These are phyloP conservation scores for Lepiota venenata DNA, from an alignment of 768 basidiomycete genomes.

Conservation along the genomic window DNA sequence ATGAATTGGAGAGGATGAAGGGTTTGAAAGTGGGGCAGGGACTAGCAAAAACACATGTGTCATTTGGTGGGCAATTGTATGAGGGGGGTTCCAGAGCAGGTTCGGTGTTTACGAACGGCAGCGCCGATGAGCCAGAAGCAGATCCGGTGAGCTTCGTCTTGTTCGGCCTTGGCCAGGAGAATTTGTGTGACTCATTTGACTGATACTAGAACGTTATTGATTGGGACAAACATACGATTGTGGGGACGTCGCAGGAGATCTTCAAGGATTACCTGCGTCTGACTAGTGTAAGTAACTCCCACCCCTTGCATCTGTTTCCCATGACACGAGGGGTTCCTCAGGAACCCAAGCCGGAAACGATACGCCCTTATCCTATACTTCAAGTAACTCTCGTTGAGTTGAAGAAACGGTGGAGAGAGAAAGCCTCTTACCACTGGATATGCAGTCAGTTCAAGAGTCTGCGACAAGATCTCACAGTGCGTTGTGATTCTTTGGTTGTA, in stretches of 20 bases:
- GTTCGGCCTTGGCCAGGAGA: not conserved
- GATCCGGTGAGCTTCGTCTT: constrained; percentile 53
- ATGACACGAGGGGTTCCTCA: constrained; percentile 26
- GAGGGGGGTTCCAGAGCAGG: constrained; percentile 10
- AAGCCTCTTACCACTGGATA: constrained; percentile 79
- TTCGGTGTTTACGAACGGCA: constrained; percentile 10
- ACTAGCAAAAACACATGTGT: constrained; percentile 44
- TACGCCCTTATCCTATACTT: constrained; percentile 84
- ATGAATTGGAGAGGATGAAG: constrained; percentile 75
- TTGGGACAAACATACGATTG: constrained; percentile 96
- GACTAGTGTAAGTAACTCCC: constrained; percentile 61
- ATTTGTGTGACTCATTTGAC: not conserved
- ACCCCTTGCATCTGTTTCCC: constrained; percentile 2
- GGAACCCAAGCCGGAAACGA: constrained; percentile 94
- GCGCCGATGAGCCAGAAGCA: constrained; percentile 64
- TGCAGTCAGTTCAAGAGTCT: constrained; percentile 98
- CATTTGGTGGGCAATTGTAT: constrained; percentile 42
- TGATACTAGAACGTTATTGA: constrained; percentile 81
- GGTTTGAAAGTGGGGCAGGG: constrained; percentile 34
- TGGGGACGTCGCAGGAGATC: constrained; percentile 82
- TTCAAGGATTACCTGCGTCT: constrained; percentile 97
- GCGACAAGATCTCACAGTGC: constrained; percentile 94
- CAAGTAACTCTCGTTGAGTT: constrained; percentile 83
- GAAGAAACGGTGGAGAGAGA: constrained; percentile 85
- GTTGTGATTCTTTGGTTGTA: constrained; percentile 25